These are phyloP conservation scores for Aspergillus sp. DNA, from an alignment of 2,329 filamentous ascomycete species.

Conservation along the genomic window DNA sequence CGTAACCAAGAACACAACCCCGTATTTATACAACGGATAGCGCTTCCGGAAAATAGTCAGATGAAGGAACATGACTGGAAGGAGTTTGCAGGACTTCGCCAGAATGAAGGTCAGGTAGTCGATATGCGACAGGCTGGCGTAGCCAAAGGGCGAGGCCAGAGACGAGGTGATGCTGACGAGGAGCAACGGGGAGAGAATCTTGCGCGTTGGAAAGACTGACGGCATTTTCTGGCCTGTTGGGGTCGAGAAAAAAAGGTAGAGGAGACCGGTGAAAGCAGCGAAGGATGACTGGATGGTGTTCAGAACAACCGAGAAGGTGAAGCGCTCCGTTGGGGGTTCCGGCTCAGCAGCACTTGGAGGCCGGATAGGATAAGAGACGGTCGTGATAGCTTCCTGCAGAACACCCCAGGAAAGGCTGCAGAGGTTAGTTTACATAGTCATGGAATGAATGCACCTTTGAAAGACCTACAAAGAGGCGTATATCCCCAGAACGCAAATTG, in stretches of 20 bases:
- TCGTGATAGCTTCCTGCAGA: constrained; percentile 95
- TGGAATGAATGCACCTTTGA: background rate
- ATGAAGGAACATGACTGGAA: constrained; percentile 98
- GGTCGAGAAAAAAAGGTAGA: constrained; percentile 64
- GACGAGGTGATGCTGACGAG: constrained; percentile 82
- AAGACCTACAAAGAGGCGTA: constrained; percentile 80
- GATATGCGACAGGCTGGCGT: constrained; percentile 83
- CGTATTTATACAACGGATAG: constrained; percentile 94
- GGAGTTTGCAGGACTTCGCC: constrained; percentile 93
- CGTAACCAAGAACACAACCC: constrained; percentile 84
- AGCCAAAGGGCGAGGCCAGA: constrained; percentile 90
- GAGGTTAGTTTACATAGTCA: background rate
- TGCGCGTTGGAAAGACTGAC: constrained; percentile 63
- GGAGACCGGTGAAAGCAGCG: constrained; percentile 69
- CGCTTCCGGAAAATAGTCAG: constrained; percentile 79
- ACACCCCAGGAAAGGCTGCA: constrained; percentile 84
- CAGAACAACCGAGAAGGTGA: constrained; percentile 88
- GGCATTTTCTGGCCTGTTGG: constrained; percentile 44
- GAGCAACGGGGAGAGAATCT: constrained; percentile 68
- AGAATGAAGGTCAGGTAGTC: constrained; percentile 98
- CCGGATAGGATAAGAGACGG: constrained; percentile 66
- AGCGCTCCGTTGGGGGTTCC: constrained; percentile 53
- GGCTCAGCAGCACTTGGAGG: constrained; percentile 39
- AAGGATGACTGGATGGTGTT: constrained; percentile 93
- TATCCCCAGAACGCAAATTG: constrained; percentile 86